Evolutionary conservation across 2,329 filamentous ascomycete genomes (phyloP), one percentile per base, ranked within the genome.

Genomic region (Cercospora janseana): DNA sequence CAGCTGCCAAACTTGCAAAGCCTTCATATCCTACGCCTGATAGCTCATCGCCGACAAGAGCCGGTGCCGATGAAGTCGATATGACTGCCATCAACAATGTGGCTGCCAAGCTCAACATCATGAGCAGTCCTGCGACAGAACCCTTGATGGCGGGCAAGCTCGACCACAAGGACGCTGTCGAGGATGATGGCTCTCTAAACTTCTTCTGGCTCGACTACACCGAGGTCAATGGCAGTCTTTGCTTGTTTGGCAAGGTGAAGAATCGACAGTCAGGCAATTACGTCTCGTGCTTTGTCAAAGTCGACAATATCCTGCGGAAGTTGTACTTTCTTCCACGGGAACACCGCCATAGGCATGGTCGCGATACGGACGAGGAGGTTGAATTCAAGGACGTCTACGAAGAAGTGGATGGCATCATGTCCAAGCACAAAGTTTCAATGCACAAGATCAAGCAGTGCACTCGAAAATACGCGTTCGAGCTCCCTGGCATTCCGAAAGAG

Each of bases 191-290:
- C 27, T 94, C 87, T 60, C 76, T 98, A 23, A 85, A 86, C 60
- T 89, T 98, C 75, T 98, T 96, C 74, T 98, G 93, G 93, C 86
- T 88, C 6, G 93, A 98, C 70, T 98, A 95, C 65, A 89, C 86
- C 1, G 93, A 98, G 66, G 76, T 95, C 66, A 90, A 91, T 63
- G 92, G 92, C 52, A 93, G 85, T 60, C 75, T 98, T 7, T 97
- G 90, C 68, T 79, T 98, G 8, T 97, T 98, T 65, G 93, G 93
- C 57, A 98, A 98, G 67, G 92, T 96, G 18, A 83, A 90, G 62
- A 90, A 96, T 73, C 95, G 91, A 69, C 86, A 83, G 62, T 88
- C 82, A 1, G 83, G 81, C 44, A 76, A 77, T 34, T 91, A 88
- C 66, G 86, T 90, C 52, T 98, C 93, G 71, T 94, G 90, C 63